Evolutionary conservation across 2,329 filamentous ascomycete species (phyloP).

Genomic region (Trichoderma brevicompactum): DNA sequence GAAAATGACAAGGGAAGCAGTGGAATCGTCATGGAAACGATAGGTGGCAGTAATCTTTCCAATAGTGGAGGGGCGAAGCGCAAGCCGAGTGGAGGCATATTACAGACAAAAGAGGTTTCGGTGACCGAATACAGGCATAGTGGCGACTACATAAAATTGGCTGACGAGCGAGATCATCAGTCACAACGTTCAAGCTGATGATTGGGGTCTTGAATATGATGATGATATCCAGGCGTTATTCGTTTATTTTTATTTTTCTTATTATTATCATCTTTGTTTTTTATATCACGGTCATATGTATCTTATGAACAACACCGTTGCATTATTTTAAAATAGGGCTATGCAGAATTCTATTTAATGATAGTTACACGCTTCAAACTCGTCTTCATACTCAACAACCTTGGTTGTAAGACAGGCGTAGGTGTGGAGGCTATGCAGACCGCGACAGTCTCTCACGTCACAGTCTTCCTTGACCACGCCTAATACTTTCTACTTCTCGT

Average conservation of each 20-base stretch:
- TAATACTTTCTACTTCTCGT: slow-evolving; percentile 18
- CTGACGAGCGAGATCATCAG: slow-evolving; percentile 19
- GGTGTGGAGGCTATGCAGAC: neutral
- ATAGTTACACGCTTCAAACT: neutral
- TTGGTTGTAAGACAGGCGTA: neutral
- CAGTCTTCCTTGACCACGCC: neutral
- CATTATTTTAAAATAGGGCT: neutral
- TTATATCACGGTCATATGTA: neutral
- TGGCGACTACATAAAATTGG: slow-evolving; percentile 19
- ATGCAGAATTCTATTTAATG: neutral
- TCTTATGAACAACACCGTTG: neutral
- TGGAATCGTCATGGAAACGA: slow-evolving; percentile 14
- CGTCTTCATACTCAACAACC: neutral
- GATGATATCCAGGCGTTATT: neutral
- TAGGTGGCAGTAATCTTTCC: slow-evolving; percentile 21
- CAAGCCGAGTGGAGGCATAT: slow-evolving; percentile 16
- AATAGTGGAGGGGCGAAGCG: neutral
- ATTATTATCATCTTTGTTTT: too few relatives aligned
- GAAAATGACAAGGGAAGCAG: neutral
- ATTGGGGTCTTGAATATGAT: neutral
- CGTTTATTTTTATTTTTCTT: neutral
- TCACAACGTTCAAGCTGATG: slow-evolving; percentile 6
- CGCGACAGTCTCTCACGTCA: neutral
- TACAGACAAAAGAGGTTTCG: slow-evolving; percentile 23
- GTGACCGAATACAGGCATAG: slow-evolving; percentile 24